Conservation (phyloP, 2,329 filamentous ascomycete species). For the Colletotrichum cordylinicola region DNA sequence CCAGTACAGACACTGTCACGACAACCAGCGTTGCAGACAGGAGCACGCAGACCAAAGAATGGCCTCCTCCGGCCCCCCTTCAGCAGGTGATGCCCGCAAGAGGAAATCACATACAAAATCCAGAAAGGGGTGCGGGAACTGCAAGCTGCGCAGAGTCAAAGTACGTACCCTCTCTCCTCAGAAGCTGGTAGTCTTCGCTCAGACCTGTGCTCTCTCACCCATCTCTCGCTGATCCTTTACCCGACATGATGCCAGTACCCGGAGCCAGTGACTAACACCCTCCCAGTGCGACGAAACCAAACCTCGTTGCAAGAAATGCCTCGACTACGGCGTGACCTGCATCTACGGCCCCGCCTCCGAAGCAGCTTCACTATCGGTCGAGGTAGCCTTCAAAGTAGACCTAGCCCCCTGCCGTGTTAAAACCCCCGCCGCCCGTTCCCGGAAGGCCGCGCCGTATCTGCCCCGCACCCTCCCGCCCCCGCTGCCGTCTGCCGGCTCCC, state of each 20-base stretch:
- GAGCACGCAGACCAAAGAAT: background rate
- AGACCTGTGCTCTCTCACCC: background rate
- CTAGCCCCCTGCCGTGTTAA: background rate
- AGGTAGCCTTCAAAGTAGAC: background rate
- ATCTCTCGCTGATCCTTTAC: background rate
- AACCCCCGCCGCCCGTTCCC: background rate
- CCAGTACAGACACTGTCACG: background rate
- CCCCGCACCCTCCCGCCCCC: conserved; percentile 21
- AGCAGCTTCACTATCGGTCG: conserved; percentile 26
- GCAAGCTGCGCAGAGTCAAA: conserved; percentile 60
- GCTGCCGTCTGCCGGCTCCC: conserved; percentile 3
- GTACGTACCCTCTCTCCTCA: conserved; percentile 31
- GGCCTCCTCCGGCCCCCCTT: background rate
- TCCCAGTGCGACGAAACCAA: conserved; percentile 58
- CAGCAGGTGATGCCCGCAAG: conserved; percentile 22
- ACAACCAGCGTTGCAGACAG: background rate
- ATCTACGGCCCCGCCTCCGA: conserved; percentile 41
- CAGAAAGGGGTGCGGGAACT: conserved; percentile 59
- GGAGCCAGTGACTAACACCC: background rate
- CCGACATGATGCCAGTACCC: background rate
- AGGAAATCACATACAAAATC: conserved; percentile 56
- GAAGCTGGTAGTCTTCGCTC: background rate
- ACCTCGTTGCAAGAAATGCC: conserved; percentile 55
- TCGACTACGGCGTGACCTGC: conserved; percentile 52
- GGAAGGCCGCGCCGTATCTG: background rate